A percentile compares a stretch with the other conserved stretches of the same genome.
These are phyloP conservation scores for Dryas octopetala DNA, from an alignment of 306 rosid genomes.

Conservation along the genomic window DNA sequence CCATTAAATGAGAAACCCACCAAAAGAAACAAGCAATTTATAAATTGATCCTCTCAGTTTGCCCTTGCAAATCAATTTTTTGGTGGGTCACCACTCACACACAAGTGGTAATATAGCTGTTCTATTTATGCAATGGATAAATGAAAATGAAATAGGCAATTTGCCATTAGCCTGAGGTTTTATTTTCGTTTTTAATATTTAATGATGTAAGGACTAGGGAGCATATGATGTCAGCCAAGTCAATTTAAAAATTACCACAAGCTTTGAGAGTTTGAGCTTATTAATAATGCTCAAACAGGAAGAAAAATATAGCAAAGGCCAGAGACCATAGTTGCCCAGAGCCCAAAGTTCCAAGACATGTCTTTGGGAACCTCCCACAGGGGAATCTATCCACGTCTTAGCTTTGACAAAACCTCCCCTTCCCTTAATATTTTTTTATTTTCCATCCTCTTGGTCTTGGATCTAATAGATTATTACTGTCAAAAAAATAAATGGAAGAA, in stretches of 20 bases:
- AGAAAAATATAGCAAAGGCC: neutral
- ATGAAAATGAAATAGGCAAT: neutral
- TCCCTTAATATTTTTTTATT: neutral
- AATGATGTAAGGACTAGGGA: too few species aligned
- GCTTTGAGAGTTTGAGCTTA: too few species aligned
- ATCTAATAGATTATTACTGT: too few species aligned
- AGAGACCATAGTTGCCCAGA: conserved; percentile 16
- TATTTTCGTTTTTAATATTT: too few species aligned
- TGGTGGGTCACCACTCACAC: too few species aligned
- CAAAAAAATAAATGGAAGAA: too few species aligned
- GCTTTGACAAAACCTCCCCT: conserved; percentile 21
- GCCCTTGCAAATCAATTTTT: neutral
- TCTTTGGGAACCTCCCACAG: conserved; percentile 22
- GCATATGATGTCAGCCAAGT: neutral
- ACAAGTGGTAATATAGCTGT: too few species aligned
- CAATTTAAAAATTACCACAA: neutral
- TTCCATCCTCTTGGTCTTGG: neutral
- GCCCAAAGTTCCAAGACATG: conserved; percentile 28
- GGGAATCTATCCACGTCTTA: conserved; percentile 36
- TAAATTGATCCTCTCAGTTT: neutral
- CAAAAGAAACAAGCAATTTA: neutral
- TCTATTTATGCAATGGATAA: neutral
- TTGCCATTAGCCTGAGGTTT: too few species aligned
- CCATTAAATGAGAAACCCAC: neutral
- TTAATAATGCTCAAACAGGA: neutral